These are phyloP conservation scores for Grosmannia penicillata DNA, from an alignment of 2,329 filamentous ascomycete genomes.

Conservation along the genomic window DNA sequence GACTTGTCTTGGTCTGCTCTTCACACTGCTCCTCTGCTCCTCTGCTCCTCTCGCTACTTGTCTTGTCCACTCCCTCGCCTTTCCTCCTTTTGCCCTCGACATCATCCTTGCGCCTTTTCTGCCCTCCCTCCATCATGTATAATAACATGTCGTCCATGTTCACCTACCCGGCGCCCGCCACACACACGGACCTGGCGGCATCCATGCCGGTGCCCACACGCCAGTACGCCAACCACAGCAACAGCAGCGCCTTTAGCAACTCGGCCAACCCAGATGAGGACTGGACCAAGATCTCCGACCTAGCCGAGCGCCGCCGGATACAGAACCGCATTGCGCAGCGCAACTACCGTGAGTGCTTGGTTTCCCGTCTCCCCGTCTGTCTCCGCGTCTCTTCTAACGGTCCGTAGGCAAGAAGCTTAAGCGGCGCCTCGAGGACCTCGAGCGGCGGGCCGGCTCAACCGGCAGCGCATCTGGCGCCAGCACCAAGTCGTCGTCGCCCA, in stretches of 20 bases:
- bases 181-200: slow-evolving; percentile 3
- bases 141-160: slow-evolving; percentile 22
- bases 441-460: slow-evolving; percentile 51
- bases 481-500: slow-evolving; percentile 14
- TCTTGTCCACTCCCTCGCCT: background rate
- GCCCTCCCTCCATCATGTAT: slow-evolving; percentile 20
- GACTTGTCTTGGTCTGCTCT: background rate
- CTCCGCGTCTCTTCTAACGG: background rate
- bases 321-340: slow-evolving; percentile 96
- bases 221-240: slow-evolving; percentile 59
- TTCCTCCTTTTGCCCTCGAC: background rate
- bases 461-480: slow-evolving; percentile 18
- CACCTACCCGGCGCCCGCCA: slow-evolving; percentile 20
- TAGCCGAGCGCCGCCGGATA: slow-evolving; percentile 84
- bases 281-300: slow-evolving; percentile 97
- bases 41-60: background rate
- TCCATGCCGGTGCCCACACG: slow-evolving; percentile 31
- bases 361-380: background rate
- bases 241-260: slow-evolving; percentile 87
- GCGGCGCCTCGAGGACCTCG: slow-evolving; percentile 73
- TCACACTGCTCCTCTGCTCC: background rate
- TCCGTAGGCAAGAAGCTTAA: slow-evolving; percentile 75
- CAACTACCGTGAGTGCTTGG: slow-evolving; percentile 63
- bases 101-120: background rate
- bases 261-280: slow-evolving; percentile 94